Percentiles rank a stretch among this genome's conserved stretches.
Evolutionary conservation across 2,329 filamentous ascomycete species (phyloP).

Genomic region (Rhytidhysteron rufulum): DNA sequence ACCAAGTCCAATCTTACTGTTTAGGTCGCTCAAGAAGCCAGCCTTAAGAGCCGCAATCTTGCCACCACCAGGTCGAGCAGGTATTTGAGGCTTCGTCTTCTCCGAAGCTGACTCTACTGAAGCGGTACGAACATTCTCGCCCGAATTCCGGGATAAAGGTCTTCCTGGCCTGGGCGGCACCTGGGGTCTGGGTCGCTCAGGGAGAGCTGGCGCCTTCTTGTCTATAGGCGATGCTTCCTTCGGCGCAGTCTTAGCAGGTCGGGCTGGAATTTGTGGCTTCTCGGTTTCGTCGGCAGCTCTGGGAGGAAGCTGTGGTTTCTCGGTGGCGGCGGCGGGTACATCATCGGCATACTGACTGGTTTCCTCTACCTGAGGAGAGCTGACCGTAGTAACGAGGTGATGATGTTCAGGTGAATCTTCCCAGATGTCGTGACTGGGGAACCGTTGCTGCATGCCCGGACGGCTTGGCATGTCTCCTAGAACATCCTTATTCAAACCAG

Average conservation of each 20-base stretch:
- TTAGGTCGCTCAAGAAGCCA: slow-evolving; percentile 89
- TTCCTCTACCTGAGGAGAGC: slow-evolving; percentile 48
- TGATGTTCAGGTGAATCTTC: slow-evolving; percentile 87
- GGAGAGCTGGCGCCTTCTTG: slow-evolving; percentile 49
- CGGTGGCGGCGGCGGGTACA: slow-evolving; percentile 17
- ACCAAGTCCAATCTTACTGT: slow-evolving; percentile 81
- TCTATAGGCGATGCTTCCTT: slow-evolving; percentile 47
- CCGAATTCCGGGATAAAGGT: slow-evolving; percentile 33
- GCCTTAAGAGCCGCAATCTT: slow-evolving; percentile 92
- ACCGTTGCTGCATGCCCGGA: slow-evolving; percentile 63
- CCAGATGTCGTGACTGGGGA: slow-evolving; percentile 92
- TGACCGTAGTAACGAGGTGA: slow-evolving; percentile 72
- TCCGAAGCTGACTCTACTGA: slow-evolving; percentile 26
- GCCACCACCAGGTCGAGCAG: slow-evolving; percentile 69
- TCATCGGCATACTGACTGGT: slow-evolving; percentile 37
- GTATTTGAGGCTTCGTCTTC: slow-evolving; percentile 81
- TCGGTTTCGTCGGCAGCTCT: too few species aligned
- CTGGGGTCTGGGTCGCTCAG: slow-evolving; percentile 61
- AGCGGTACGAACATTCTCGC: slow-evolving; percentile 36
- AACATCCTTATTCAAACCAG: slow-evolving; percentile 53
- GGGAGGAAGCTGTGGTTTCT: slow-evolving; percentile 26
- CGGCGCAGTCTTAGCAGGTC: slow-evolving; percentile 30
- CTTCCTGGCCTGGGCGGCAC: slow-evolving; percentile 60
- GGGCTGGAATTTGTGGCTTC: slow-evolving; percentile 29
- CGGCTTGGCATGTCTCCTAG: slow-evolving; percentile 46